These are phyloP conservation scores for Sedum album DNA, from an alignment of 164 flowering plant genomes.

Conservation along the genomic window DNA sequence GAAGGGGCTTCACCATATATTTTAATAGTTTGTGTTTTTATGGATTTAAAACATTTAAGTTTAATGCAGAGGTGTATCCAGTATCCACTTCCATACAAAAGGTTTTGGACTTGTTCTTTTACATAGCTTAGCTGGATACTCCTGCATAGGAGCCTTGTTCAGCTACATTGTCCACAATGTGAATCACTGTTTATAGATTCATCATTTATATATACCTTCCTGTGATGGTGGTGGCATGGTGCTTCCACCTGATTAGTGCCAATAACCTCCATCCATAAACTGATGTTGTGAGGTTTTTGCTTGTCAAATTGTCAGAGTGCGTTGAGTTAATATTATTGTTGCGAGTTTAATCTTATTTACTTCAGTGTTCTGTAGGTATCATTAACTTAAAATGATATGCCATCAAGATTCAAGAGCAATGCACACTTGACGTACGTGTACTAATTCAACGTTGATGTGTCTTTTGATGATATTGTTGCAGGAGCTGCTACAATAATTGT, in stretches of 20 bases:
- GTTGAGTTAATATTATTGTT: neutral
- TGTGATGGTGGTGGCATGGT: neutral
- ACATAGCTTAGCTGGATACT: slow-evolving; percentile 6
- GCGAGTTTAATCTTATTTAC: neutral
- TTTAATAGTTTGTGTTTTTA: neutral
- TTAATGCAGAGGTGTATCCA: slow-evolving; percentile 6
- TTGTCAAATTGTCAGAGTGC: neutral
- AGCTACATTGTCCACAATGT: slow-evolving; percentile 2
- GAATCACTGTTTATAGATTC: neutral
- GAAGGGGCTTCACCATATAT: neutral
- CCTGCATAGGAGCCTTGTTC: neutral
- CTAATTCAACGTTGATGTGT: neutral
- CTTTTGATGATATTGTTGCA: neutral
- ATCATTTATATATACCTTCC: neutral
- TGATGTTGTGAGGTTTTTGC: neutral
- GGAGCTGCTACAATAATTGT: slow-evolving; percentile 7
- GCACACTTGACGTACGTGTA: neutral
- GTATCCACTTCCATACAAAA: slow-evolving; percentile 16
- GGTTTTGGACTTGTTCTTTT: slow-evolving; percentile 8
- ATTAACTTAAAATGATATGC: neutral
- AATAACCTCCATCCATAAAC: neutral
- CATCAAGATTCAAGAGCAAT: too few relatives aligned
- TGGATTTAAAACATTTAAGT: neutral
- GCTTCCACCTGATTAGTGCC: neutral
- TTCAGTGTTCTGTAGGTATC: neutral